A percentile compares a stretch with the other conserved stretches of the same genome.
These are phyloP conservation scores for Sporodiniella umbellata DNA, from an alignment of 371 early-diverging fungal genomes.

Conservation along the genomic window DNA sequence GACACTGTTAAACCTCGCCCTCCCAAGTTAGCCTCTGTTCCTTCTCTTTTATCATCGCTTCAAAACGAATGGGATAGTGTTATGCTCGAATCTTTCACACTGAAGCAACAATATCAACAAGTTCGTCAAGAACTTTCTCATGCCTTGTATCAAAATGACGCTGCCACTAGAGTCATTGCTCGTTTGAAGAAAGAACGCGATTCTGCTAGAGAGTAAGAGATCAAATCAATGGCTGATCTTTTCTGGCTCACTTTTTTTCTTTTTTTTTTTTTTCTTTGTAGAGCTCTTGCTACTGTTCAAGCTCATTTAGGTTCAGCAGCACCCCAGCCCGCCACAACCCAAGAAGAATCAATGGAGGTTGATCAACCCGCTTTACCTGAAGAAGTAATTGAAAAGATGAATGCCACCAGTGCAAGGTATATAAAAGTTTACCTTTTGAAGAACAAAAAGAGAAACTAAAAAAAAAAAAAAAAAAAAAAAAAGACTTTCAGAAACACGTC, in stretches of 20 bases:
- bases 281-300: conserved; percentile 69
- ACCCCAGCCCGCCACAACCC: conserved; percentile 28
- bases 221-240: no score
- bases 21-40: conserved; percentile 88
- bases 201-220: conserved; percentile 76
- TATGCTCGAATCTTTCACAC: conserved; percentile 88
- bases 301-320: conserved; percentile 57
- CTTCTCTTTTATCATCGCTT: conserved; percentile 82
- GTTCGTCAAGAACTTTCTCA: conserved; percentile 89
- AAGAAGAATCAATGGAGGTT: conserved; percentile 66
- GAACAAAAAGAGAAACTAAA: background rate
- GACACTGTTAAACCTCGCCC: conserved; percentile 83
- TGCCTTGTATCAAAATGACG: conserved; percentile 93
- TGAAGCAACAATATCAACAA: conserved; percentile 90
- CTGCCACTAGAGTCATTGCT: conserved; percentile 93
- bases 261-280: conserved; percentile 12
- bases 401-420: conserved; percentile 57
- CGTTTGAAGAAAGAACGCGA: conserved; percentile 88
- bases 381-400: conserved; percentile 58
- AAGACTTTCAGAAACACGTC: conserved; percentile 68
- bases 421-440: no score
- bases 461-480: background rate
- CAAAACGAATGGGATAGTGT: conserved; percentile 95
- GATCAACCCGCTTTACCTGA: conserved; percentile 46
- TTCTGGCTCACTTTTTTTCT: no score